A percentile compares a stretch with the other conserved stretches of the same genome.
These are phyloP conservation scores for Aechmea fasciata DNA, from an alignment of 176 grass and related monocot genomes.

Conservation along the genomic window DNA sequence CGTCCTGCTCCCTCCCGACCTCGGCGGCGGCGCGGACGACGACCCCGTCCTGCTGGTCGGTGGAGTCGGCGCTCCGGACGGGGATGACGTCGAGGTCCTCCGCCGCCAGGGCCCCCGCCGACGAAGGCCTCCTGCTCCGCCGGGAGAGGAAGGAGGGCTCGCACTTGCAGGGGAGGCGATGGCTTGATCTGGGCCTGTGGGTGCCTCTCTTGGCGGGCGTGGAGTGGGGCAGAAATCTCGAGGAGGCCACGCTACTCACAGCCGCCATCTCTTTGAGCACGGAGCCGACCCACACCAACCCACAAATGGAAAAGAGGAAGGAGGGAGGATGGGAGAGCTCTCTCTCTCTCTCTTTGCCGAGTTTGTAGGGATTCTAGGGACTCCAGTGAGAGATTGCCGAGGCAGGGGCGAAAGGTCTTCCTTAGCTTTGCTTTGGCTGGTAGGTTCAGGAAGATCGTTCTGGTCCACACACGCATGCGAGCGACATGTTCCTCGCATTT, in stretches of 20 bases:
- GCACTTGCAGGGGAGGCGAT: not conserved
- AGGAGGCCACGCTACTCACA: slow-evolving; percentile 15
- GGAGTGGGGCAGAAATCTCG: too few species aligned
- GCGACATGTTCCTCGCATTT: too few species aligned
- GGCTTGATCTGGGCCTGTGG: not conserved
- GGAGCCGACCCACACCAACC: too few species aligned
- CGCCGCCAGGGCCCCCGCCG: not conserved
- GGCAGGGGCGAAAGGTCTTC: too few species aligned
- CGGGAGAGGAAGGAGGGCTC: slow-evolving; percentile 9
- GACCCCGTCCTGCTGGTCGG: slow-evolving; percentile 34
- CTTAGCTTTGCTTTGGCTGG: too few species aligned
- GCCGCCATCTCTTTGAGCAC: slow-evolving; percentile 3
- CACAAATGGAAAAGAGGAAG: too few species aligned
- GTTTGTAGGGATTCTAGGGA: too few species aligned
- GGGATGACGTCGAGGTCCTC: slow-evolving; percentile 30
- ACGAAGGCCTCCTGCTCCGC: not conserved
- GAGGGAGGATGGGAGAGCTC: too few species aligned
- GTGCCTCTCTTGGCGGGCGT: not conserved
- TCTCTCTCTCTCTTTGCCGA: too few species aligned
- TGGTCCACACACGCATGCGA: too few species aligned
- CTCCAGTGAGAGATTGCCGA: too few species aligned
- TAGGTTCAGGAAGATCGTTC: too few species aligned
- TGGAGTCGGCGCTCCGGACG: slow-evolving; percentile 31
- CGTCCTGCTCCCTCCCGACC: slow-evolving; percentile 21
- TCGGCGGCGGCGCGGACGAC: slow-evolving; percentile 3